A percentile compares a stretch with the other conserved stretches of the same genome.
Conservation (phyloP, 2,329 filamentous ascomycete species). For the Colletotrichum sp. region DNA sequence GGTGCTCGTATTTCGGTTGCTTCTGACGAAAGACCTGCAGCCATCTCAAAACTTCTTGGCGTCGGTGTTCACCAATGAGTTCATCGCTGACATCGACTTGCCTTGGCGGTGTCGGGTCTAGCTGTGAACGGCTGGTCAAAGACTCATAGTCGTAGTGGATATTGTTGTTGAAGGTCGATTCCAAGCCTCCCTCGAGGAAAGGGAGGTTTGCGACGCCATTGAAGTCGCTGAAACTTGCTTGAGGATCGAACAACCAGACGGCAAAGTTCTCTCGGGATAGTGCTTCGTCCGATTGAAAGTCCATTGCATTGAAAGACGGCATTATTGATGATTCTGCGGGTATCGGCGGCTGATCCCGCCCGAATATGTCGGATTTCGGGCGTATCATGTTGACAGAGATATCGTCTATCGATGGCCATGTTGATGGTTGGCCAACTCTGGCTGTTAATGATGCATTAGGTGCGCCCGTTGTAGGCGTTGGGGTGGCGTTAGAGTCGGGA, state of each 20-base stretch:
- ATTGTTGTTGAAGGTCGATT: constrained; percentile 56
- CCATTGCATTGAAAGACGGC: constrained; percentile 32
- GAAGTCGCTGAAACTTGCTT: constrained; percentile 46
- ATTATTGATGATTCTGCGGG: constrained; percentile 38
- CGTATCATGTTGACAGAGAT: constrained; percentile 38
- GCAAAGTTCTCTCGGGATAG: constrained; percentile 51
- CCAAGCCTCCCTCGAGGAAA: constrained; percentile 54
- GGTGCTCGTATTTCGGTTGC: constrained; percentile 42
- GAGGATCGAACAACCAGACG: constrained; percentile 56
- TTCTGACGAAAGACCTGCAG: constrained; percentile 48
- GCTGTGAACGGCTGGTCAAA: constrained; percentile 49
- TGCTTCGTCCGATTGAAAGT: constrained; percentile 38
- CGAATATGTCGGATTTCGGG: constrained; percentile 42
- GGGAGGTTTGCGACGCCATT: constrained; percentile 45
- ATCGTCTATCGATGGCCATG: constrained; percentile 40
- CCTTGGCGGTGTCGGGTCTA: constrained; percentile 47
- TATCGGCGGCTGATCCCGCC: constrained; percentile 29
- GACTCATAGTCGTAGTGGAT: constrained; percentile 58
- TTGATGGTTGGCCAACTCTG: constrained; percentile 29
- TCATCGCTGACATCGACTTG: constrained; percentile 46
- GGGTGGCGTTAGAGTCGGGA: constrained; percentile 39
- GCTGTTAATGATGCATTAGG: constrained; percentile 9
- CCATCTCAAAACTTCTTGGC: constrained; percentile 48
- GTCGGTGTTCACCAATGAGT: constrained; percentile 47
- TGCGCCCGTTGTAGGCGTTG: constrained; percentile 27